phyloP scores from a whole-genome alignment of 2,329 filamentous ascomycete genomes.

The Aschersonia sp. region DNA sequence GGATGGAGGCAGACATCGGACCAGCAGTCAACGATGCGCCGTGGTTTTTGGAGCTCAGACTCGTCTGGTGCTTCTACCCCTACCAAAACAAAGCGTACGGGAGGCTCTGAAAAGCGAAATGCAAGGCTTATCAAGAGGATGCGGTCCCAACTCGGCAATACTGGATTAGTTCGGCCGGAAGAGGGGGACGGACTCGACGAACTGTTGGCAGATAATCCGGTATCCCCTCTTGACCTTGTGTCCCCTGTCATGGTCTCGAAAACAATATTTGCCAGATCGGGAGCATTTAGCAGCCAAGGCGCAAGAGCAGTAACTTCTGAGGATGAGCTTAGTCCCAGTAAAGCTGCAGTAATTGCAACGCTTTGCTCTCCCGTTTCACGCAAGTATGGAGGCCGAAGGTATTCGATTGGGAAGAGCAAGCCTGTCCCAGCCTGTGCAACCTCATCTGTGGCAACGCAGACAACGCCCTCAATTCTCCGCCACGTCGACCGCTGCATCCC shows the following conservation, averaged over 20 bases:
- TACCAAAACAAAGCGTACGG: slow-evolving; percentile 12
- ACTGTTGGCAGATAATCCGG: neutral
- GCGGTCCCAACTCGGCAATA: slow-evolving; percentile 6
- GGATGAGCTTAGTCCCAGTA: slow-evolving; percentile 4
- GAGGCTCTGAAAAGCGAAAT: slow-evolving; percentile 17
- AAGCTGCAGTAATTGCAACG: slow-evolving; percentile 8
- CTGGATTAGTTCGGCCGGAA: neutral
- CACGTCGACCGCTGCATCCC: neutral
- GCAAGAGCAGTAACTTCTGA: slow-evolving; percentile 2
- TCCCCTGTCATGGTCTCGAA: slow-evolving; percentile 3
- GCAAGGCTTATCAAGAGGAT: slow-evolving; percentile 13
- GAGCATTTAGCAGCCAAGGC: neutral
- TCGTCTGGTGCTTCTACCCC: slow-evolving; percentile 4
- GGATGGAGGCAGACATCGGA: slow-evolving; percentile 16
- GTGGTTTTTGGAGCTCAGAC: slow-evolving; percentile 9
- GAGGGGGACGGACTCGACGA: slow-evolving; percentile 6
- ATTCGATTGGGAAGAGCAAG: neutral
- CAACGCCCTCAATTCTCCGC: neutral
- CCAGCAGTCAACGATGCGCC: slow-evolving; percentile 1
- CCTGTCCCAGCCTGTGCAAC: neutral
- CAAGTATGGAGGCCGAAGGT: neutral
- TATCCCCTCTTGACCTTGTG: neutral
- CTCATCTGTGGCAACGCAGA: slow-evolving; percentile 1
- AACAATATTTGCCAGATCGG: slow-evolving; percentile 5
- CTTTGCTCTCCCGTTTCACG: slow-evolving; percentile 15